Evolutionary conservation across 2,329 filamentous ascomycete species (phyloP).

Genomic region (Helminthosporium solani): DNA sequence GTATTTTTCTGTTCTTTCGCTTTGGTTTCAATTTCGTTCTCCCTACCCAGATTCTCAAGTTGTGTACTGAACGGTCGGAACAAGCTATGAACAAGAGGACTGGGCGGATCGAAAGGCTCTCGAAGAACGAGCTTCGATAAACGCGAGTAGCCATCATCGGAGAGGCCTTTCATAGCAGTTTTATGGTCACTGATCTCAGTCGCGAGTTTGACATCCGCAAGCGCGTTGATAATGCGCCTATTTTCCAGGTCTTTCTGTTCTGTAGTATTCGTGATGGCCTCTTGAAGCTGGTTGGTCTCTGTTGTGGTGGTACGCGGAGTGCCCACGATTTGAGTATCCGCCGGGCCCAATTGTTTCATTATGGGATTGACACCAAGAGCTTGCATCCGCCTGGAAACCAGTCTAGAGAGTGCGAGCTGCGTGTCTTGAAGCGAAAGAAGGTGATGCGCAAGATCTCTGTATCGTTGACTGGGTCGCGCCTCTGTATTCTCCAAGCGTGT

Average conservation of each 20-base stretch:
- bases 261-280: neutral
- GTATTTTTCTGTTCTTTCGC: neutral
- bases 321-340: neutral
- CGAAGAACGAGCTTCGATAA: slow-evolving; percentile 13
- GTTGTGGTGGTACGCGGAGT: neutral
- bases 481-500: slow-evolving; percentile 26
- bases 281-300: neutral
- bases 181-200: slow-evolving; percentile 31
- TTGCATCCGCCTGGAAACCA: slow-evolving; percentile 28
- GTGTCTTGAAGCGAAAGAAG: slow-evolving; percentile 33
- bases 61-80: slow-evolving; percentile 34
- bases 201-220: slow-evolving; percentile 24
- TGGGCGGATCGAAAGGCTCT: slow-evolving; percentile 21
- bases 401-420: slow-evolving; percentile 26
- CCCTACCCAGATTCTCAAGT: slow-evolving; percentile 26
- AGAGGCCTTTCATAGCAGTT: slow-evolving; percentile 28
- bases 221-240: slow-evolving; percentile 9
- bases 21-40: slow-evolving; percentile 7
- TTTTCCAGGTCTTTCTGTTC: slow-evolving; percentile 4
- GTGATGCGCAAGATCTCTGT: slow-evolving; percentile 24
- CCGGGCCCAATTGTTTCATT: slow-evolving; percentile 7
- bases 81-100: slow-evolving; percentile 30
- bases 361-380: slow-evolving; percentile 20
- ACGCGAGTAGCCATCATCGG: slow-evolving; percentile 29
- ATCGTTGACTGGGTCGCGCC: slow-evolving; percentile 13